Evolutionary conservation across 2,329 filamentous ascomycete species (phyloP).

Genomic region (Aspergillus piperis): DNA sequence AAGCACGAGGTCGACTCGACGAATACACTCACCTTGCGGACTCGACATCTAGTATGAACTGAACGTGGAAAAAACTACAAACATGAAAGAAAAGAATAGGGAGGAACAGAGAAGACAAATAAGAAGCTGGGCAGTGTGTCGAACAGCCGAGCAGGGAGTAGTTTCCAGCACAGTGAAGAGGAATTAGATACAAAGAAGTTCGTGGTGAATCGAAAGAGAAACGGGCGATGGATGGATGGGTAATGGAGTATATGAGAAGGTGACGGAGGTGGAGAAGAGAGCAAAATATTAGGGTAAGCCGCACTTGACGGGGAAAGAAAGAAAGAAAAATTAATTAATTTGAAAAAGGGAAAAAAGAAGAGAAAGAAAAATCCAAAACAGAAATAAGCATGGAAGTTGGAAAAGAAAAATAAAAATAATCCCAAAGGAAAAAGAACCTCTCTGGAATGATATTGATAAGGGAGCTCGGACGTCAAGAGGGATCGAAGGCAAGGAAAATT

Average conservation of each 20-base stretch:
- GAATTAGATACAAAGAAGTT: slow-evolving; percentile 12
- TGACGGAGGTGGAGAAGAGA: slow-evolving; percentile 2
- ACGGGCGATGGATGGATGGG: slow-evolving; percentile 6
- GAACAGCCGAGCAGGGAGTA: neutral
- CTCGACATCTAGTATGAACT: slow-evolving; percentile 22
- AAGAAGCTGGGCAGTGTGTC: neutral
- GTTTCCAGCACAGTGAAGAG: neutral
- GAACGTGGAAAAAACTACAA: neutral
- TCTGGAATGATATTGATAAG: slow-evolving; percentile 12
- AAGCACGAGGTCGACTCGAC: neutral
- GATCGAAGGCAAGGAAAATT: slow-evolving; percentile 4
- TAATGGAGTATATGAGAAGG: slow-evolving; percentile 16
- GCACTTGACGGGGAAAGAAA: slow-evolving; percentile 7
- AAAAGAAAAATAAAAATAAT: slow-evolving; percentile 7
- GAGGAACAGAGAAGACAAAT: slow-evolving; percentile 11
- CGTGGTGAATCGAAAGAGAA: slow-evolving; percentile 1
- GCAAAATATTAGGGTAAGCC: slow-evolving; percentile 5
- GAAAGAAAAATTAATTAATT: neutral
- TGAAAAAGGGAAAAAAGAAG: slow-evolving; percentile 10
- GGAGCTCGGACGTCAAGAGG: slow-evolving; percentile 9
- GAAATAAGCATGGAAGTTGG: slow-evolving; percentile 9
- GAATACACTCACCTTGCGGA: slow-evolving; percentile 14
- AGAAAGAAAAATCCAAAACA: slow-evolving; percentile 7
- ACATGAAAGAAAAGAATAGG: neutral
- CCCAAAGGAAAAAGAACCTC: slow-evolving; percentile 9